Percentiles rank a stretch among this genome's conserved stretches.
These are phyloP conservation scores for Picochlorum sp. DNA, from an alignment of 139 green algal species.

Conservation along the genomic window DNA sequence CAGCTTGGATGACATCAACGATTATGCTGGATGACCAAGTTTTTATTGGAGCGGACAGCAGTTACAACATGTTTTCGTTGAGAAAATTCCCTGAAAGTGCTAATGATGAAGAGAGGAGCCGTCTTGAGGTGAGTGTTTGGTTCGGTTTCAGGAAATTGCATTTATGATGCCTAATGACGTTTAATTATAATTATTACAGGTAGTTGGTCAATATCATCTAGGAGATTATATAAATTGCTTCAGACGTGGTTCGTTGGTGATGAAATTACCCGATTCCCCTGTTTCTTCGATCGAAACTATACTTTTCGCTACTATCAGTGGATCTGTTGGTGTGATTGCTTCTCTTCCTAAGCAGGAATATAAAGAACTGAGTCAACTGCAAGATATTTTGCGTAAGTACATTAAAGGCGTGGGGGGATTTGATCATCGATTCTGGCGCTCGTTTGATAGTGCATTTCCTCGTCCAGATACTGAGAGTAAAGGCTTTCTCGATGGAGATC, in stretches of 20 bases:
- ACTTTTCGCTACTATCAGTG: constrained; percentile 83
- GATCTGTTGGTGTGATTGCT: constrained; percentile 82
- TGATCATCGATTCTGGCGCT: constrained; percentile 67
- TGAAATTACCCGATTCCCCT: constrained; percentile 79
- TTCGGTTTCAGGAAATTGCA: too few relatives aligned
- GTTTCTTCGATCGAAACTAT: constrained; percentile 54
- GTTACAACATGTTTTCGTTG: constrained; percentile 78
- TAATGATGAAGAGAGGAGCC: constrained; percentile 73
- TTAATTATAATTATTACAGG: too few relatives aligned
- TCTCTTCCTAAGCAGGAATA: constrained; percentile 59
- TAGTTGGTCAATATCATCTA: constrained; percentile 79
- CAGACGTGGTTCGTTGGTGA: constrained; percentile 82
- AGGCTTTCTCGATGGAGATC: constrained; percentile 89
- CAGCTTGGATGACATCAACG: constrained; percentile 82
- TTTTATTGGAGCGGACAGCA: constrained; percentile 70
- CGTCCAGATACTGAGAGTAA: neutral
- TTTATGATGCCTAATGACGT: too few relatives aligned
- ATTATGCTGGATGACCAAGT: constrained; percentile 83
- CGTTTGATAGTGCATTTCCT: constrained; percentile 71
- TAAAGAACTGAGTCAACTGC: constrained; percentile 54
- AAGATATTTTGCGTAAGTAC: constrained; percentile 53
- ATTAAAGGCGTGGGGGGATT: constrained; percentile 82
- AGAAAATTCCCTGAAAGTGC: constrained; percentile 62
- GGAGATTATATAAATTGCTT: constrained; percentile 92
- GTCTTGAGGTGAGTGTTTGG: too few relatives aligned